Evolutionary conservation across 2,329 filamentous ascomycete species (phyloP).

Genomic region (Aspergillus quadricinctus): DNA sequence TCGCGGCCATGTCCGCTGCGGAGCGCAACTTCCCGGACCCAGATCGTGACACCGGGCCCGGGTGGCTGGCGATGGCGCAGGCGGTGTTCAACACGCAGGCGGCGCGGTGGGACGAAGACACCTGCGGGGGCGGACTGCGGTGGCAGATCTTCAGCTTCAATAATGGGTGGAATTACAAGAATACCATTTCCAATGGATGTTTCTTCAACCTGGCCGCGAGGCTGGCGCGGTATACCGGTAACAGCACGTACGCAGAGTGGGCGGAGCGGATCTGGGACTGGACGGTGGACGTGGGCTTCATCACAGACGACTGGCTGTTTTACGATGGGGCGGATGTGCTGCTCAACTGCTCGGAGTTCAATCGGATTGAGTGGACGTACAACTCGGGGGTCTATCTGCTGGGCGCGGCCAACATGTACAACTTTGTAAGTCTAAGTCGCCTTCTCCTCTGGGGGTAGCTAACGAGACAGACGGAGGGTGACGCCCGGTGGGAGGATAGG

Average conservation of each 20-base stretch:
- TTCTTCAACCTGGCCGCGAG: constrained; percentile 31
- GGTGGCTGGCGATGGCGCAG: constrained; percentile 75
- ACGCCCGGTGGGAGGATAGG: constrained; percentile 50
- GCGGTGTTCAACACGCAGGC: constrained; percentile 77
- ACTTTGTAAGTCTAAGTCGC: constrained; percentile 36
- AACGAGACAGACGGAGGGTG: constrained; percentile 30
- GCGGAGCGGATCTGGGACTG: constrained; percentile 62
- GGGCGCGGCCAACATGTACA: constrained; percentile 55
- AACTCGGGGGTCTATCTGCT: constrained; percentile 53
- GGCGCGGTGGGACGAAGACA: constrained; percentile 61
- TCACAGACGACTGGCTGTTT: constrained; percentile 48
- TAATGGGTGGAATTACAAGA: constrained; percentile 31
- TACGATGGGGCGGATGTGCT: constrained; percentile 53
- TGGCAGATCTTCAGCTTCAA: constrained; percentile 35
- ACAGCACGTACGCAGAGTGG: constrained; percentile 51
- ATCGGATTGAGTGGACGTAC: constrained; percentile 55
- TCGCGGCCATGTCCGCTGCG: constrained; percentile 53
- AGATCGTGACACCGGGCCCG: constrained; percentile 51
- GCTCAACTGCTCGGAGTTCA: constrained; percentile 48
- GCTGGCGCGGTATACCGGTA: constrained; percentile 27
- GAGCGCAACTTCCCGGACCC: constrained; percentile 41
- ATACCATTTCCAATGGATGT: constrained; percentile 31
- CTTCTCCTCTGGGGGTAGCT: background rate
- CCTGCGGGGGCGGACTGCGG: constrained; percentile 66
- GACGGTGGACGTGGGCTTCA: constrained; percentile 48